These are phyloP conservation scores for Carex littledalei DNA, from an alignment of 176 grass and related monocot genomes.

Conservation along the genomic window DNA sequence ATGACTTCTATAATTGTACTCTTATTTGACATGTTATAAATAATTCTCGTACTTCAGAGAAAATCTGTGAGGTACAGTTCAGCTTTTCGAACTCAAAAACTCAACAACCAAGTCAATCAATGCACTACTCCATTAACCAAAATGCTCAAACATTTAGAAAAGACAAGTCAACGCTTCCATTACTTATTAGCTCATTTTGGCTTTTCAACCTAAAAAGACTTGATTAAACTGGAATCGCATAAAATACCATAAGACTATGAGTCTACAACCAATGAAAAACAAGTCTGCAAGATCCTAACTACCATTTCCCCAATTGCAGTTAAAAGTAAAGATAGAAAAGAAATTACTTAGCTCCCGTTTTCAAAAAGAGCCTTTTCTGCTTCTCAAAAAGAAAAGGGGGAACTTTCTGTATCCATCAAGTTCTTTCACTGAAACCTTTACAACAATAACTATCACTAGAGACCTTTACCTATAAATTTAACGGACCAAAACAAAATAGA, in stretches of 20 bases:
- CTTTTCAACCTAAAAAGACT: not conserved
- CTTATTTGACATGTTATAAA: not conserved
- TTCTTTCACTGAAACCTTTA: not conserved
- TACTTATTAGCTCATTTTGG: not conserved
- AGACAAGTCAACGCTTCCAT: not conserved
- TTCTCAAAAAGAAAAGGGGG: not conserved
- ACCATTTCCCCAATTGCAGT: not conserved
- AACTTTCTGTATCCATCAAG: not conserved
- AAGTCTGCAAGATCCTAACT: not conserved
- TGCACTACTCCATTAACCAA: not conserved
- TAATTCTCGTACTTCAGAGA: not conserved
- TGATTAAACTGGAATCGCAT: not conserved
- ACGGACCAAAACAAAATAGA: not conserved
- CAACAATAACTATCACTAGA: not conserved
- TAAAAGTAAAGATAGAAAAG: slow-evolving; percentile 8
- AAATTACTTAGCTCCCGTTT: not conserved
- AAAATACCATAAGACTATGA: not conserved
- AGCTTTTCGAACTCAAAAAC: not conserved
- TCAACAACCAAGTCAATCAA: not conserved
- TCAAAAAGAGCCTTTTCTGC: not conserved
- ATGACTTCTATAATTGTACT: not conserved
- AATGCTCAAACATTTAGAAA: not conserved
- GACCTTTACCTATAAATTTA: not conserved
- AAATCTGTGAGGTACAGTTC: not conserved
- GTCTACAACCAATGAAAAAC: not conserved